A percentile compares a stretch with the other conserved stretches of the same genome.
phyloP scores from a whole-genome alignment of 2,329 filamentous ascomycete species.

The Curvularia verruculosa region DNA sequence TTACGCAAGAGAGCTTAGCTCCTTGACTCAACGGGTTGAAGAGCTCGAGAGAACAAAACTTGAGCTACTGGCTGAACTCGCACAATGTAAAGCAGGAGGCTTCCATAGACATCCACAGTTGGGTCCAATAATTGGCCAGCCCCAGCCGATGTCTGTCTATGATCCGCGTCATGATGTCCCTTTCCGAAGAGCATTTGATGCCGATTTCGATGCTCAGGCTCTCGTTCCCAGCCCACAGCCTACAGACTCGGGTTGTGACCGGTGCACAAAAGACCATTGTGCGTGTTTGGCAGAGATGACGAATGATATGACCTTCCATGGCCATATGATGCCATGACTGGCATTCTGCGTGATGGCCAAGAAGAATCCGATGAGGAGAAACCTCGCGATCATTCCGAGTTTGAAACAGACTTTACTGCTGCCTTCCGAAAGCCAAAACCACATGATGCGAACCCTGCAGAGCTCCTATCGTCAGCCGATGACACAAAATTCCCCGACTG shows the following conservation, averaged over 20 bases:
- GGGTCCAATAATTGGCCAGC: background rate
- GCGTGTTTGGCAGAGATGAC: slow-evolving; percentile 42
- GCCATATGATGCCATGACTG: slow-evolving; percentile 22
- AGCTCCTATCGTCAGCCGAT: slow-evolving; percentile 27
- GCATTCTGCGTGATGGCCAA: slow-evolving; percentile 16
- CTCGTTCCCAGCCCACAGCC: slow-evolving; percentile 19
- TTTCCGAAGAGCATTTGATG: background rate
- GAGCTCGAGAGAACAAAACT: background rate
- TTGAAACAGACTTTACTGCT: slow-evolving; percentile 46
- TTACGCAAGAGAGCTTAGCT: background rate
- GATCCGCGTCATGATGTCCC: slow-evolving; percentile 1
- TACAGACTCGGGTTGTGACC: slow-evolving; percentile 30
- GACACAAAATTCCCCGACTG: slow-evolving; percentile 31
- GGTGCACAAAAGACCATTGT: slow-evolving; percentile 42
- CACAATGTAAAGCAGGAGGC: background rate
- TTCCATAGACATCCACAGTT: slow-evolving; percentile 40
- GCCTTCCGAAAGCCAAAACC: slow-evolving; percentile 19
- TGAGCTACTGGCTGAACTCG: background rate
- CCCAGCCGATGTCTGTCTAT: background rate
- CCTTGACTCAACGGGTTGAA: background rate
- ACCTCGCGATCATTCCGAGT: slow-evolving; percentile 6
- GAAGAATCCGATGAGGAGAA: slow-evolving; percentile 9
- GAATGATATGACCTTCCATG: slow-evolving; percentile 26
- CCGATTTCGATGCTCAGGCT: background rate
- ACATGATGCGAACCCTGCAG: slow-evolving; percentile 19